These are phyloP conservation scores for Kazachstania sp. DNA, from an alignment of 1,139 yeast species.

Conservation along the genomic window DNA sequence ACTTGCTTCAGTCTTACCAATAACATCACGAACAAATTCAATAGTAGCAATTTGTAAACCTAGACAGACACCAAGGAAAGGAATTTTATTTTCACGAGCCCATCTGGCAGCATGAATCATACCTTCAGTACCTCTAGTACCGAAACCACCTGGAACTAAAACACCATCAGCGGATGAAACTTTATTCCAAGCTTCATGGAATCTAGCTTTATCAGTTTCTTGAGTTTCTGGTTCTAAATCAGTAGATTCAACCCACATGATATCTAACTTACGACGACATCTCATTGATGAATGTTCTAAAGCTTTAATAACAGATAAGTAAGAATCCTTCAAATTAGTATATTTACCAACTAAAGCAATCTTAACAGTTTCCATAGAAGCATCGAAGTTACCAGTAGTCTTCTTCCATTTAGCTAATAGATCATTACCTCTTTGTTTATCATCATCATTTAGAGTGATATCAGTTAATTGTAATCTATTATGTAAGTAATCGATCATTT, in stretches of 20 bases:
- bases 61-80: slow-evolving; percentile 93
- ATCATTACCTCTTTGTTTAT: slow-evolving; percentile 54
- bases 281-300: slow-evolving; percentile 93
- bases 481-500: slow-evolving; percentile 64
- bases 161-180: slow-evolving; percentile 95
- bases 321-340: slow-evolving; percentile 90
- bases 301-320: slow-evolving; percentile 88
- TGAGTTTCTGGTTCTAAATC: slow-evolving; percentile 74
- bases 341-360: slow-evolving; percentile 97
- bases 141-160: slow-evolving; percentile 97
- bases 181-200: slow-evolving; percentile 92
- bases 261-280: slow-evolving; percentile 72
- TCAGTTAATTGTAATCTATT: slow-evolving; percentile 56
- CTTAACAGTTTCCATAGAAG: slow-evolving; percentile 75
- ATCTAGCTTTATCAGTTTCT: slow-evolving; percentile 56
- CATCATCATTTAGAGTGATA: slow-evolving; percentile 44
- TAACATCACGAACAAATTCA: slow-evolving; percentile 78
- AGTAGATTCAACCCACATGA: slow-evolving; percentile 93
- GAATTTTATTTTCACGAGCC: slow-evolving; percentile 92
- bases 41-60: slow-evolving; percentile 97
- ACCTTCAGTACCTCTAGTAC: slow-evolving; percentile 95
- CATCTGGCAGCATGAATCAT: slow-evolving; percentile 96
- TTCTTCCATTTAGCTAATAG: slow-evolving; percentile 72
- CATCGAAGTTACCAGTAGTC: slow-evolving; percentile 70
- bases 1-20: slow-evolving; percentile 61